Percentiles rank a stretch among this genome's conserved stretches.
phyloP scores from a whole-genome alignment of 495 filamentous ascomycete genomes.

The Xylaria curta region DNA sequence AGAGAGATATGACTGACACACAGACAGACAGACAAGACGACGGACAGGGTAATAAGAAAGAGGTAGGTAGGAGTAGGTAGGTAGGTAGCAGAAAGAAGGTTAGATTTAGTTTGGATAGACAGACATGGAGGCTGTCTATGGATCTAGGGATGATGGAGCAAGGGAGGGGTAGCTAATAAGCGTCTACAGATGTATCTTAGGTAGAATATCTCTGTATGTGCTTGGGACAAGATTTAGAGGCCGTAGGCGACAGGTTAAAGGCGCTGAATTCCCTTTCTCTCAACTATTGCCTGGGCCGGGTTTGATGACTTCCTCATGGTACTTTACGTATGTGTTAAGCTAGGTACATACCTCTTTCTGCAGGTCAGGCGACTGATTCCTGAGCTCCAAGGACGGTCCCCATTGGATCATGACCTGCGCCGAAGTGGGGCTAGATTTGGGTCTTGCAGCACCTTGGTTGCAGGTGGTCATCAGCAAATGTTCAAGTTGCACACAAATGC shows the following conservation, averaged over 20 bases:
- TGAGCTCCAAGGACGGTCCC: background rate
- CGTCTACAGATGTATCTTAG: background rate
- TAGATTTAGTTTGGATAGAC: constrained; percentile 10
- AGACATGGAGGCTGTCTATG: constrained; percentile 16
- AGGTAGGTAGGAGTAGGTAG: background rate
- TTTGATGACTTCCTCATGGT: constrained; percentile 9
- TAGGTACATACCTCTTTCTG: constrained; percentile 24
- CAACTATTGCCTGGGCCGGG: constrained; percentile 5
- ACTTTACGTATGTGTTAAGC: constrained; percentile 23
- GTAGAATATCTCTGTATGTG: constrained; percentile 3
- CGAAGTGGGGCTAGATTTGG: constrained; percentile 23
- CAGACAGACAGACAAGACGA: constrained; percentile 4
- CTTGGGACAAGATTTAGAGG: background rate
- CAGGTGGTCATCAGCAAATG: constrained; percentile 27
- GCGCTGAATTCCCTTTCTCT: constrained; percentile 7
- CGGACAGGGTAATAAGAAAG: background rate
- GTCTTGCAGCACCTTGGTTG: constrained; percentile 24
- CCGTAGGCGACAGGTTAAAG: background rate
- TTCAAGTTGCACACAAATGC: constrained; percentile 22
- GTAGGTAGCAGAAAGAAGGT: constrained; percentile 15
- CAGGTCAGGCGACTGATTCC: constrained; percentile 32
- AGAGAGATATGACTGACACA: background rate
- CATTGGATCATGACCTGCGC: constrained; percentile 23
- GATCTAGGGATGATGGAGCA: constrained; percentile 6
- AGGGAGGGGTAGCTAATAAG: constrained; percentile 14